A percentile compares a stretch with the other conserved stretches of the same genome.
These are phyloP conservation scores for Aureococcus anophagefferens DNA, from an alignment of 108 stramenopile species.

Conservation along the genomic window DNA sequence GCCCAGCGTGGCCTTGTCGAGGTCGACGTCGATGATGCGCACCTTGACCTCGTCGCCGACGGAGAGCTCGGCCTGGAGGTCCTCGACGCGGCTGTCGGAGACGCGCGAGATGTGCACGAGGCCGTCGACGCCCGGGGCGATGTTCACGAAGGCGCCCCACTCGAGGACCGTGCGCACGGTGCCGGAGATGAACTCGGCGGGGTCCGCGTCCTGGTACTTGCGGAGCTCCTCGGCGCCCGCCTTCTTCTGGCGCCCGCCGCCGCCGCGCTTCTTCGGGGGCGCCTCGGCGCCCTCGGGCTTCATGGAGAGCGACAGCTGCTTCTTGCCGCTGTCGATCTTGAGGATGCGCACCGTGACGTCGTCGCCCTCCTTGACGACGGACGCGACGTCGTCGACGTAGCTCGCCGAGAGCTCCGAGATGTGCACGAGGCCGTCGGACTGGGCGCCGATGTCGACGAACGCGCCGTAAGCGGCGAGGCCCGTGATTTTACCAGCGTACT, in stretches of 20 bases:
- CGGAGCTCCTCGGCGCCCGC: constrained; percentile 8
- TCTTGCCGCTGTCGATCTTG: constrained; percentile 12
- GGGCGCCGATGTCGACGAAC: constrained; percentile 28
- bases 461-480: constrained; percentile 26
- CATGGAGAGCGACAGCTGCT: constrained; percentile 25
- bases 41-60: constrained; percentile 1
- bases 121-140: background rate
- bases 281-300: constrained; percentile 15
- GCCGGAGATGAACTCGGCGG: constrained; percentile 24
- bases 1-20: background rate
- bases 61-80: background rate
- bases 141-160: constrained; percentile 6
- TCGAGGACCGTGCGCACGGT: constrained; percentile 1
- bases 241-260: constrained; percentile 12
- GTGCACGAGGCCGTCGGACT: constrained; percentile 25
- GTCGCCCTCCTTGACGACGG: constrained; percentile 12
- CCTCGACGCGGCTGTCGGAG: background rate
- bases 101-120: background rate
- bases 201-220: constrained; percentile 17
- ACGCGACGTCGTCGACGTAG: constrained; percentile 2
- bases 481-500: constrained; percentile 23
- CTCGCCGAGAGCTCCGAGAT: constrained; percentile 28
- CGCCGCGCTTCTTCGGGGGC: background rate
- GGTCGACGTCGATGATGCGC: constrained; percentile 1
- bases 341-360: constrained; percentile 21